phyloP scores from a whole-genome alignment of 768 basidiomycete genomes.

The Exidia glandulosa region DNA sequence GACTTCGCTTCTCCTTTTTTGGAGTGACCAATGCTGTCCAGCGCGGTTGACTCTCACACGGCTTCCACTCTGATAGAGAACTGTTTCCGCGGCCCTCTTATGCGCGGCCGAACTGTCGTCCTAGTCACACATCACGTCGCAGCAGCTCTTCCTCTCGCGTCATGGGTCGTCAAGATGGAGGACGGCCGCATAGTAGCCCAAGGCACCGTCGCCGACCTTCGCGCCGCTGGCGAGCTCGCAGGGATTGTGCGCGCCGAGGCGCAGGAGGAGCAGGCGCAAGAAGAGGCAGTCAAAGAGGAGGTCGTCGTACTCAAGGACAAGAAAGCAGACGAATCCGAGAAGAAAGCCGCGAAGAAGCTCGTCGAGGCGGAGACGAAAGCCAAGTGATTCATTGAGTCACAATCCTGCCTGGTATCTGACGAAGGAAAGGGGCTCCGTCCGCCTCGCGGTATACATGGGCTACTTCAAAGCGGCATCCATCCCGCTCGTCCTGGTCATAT shows the following conservation, averaged over 20 bases:
- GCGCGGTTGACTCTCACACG: slow-evolving; percentile 25
- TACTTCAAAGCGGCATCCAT: background rate
- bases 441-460: background rate
- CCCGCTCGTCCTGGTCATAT: background rate
- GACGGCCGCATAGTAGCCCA: background rate
- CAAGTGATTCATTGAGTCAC: background rate
- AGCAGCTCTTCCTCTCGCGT: background rate
- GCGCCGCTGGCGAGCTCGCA: background rate
- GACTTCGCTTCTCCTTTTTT: background rate
- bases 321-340: background rate
- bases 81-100: slow-evolving; percentile 25
- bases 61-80: slow-evolving; percentile 22
- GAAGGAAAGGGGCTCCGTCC: background rate
- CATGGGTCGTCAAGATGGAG: background rate
- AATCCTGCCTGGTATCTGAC: background rate
- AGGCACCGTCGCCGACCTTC: background rate
- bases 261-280: background rate
- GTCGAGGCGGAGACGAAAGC: slow-evolving; percentile 41
- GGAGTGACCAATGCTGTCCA: too few species aligned
- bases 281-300: background rate
- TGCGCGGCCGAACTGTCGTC: slow-evolving; percentile 23
- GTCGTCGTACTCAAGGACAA: slow-evolving; percentile 1
- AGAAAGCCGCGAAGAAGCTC: slow-evolving; percentile 26
- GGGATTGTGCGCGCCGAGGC: background rate
- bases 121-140: slow-evolving; percentile 24